Evolutionary conservation across 2,329 filamentous ascomycete species (phyloP), one percentile per base, ranked within the genome.

Genomic region (Fusarium sp.): DNA sequence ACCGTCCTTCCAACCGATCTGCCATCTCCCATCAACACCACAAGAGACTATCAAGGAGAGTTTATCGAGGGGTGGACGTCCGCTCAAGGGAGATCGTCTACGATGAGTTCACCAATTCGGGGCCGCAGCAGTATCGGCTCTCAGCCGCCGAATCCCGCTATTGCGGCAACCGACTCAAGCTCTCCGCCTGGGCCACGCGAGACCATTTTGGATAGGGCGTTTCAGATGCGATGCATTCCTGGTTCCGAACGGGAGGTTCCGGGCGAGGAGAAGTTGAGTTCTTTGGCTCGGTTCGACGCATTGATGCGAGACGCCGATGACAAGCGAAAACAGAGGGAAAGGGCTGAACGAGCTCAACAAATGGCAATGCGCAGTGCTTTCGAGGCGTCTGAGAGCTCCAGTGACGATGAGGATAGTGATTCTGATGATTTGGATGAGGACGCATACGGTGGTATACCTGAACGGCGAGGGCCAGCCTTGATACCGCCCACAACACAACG

Each of bases 201-300:
- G 73, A 88, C 87, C 0, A 89, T 90, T 47, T 73, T 89, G n/a
- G 87, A 90, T 70, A 77, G 87, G 35, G 87, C 87, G 0, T 89
- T 90, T 67, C 85, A 88, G 65, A 75, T 89, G 75, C 80, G 84
- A 8, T 85, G 79, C 54, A 88, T 89, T 31, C 87, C 87, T 13
- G 87, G 87, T 6, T 84, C 84, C 3, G 85, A 87, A 10, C 75
- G 76, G 7, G 78, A 83, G 45, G 65, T 80, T 3, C 80, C 82
- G 1, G 86, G 86, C 5, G 85, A 88, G 59, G 85, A 88, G 64
- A 87, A 88, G 56, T 76, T 89, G 13, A 89, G 83, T 64, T 89
- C 87, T 1, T 78, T 89, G 29, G 87, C 86, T 9, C 80, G 85
- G 22, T 90, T 89, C 50, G 87, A 89, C 49, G 87, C 86, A 4